These are phyloP conservation scores for Hirschioporus abietinus DNA, from an alignment of 768 basidiomycete genomes.

Conservation along the genomic window DNA sequence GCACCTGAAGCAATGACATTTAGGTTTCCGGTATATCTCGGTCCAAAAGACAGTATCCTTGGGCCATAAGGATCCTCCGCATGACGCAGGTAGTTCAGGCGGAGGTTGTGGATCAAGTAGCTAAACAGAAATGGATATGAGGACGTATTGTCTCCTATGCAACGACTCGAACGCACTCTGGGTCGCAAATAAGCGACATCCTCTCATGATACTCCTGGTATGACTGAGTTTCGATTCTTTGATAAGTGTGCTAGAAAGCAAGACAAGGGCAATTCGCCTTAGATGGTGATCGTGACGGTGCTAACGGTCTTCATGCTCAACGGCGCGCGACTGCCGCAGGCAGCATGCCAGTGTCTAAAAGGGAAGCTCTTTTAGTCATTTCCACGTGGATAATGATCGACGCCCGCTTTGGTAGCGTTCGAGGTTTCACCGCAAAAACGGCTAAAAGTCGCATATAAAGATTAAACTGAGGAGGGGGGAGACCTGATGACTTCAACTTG, in stretches of 20 bases:
- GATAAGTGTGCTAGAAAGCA: neutral
- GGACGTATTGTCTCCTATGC: neutral
- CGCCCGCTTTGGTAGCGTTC: neutral
- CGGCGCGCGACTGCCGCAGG: neutral
- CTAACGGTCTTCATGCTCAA: neutral
- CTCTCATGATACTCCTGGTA: neutral
- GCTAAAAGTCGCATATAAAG: neutral
- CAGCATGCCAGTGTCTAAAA: neutral
- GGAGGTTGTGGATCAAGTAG: slow-evolving; percentile 78
- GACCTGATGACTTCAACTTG: neutral
- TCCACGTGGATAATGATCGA: neutral
- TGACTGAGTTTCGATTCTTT: neutral
- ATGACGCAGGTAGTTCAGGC: slow-evolving; percentile 82
- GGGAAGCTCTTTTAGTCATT: neutral
- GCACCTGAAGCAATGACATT: slow-evolving; percentile 78
- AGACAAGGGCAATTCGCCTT: neutral
- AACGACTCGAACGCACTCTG: slow-evolving; percentile 37
- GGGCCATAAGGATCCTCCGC: slow-evolving; percentile 83
- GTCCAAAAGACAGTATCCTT: slow-evolving; percentile 75
- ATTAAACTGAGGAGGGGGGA: neutral
- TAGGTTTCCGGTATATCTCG: slow-evolving; percentile 72
- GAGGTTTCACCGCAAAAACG: neutral
- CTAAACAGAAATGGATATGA: slow-evolving; percentile 25
- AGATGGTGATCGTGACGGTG: neutral
- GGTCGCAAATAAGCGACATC: slow-evolving; percentile 64